Evolutionary conservation across 2,329 filamentous ascomycete species (phyloP), one percentile per base, ranked within the genome.

Genomic region (Phialemoniopsis sp.): DNA sequence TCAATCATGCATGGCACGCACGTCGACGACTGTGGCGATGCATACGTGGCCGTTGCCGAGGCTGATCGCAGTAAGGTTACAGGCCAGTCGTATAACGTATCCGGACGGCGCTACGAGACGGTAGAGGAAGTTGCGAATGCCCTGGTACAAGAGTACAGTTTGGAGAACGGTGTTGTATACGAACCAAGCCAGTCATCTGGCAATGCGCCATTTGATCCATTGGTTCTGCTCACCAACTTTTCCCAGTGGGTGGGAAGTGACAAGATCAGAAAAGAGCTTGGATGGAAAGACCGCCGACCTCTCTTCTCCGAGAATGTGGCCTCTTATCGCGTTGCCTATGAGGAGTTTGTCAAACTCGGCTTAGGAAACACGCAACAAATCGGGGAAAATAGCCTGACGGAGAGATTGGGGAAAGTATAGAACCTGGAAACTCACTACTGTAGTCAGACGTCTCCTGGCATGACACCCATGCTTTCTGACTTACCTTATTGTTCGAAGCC

Each of bases 21-120:
- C 42, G 58, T 74, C 12, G 70, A 74, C 44, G 71, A 75, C 44
- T 73, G 68, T 34, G 70, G 53, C 3, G 64, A 68, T 13, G 69
- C 68, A 0, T 76, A 74, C 41, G 52, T 73, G 4, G 57, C 66
- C 2, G 54, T 75, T 3, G 70, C 68, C 0, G 56, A 68, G n/a
- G 13, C 44, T 2, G 44, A 55, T 10, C 55, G 60, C 15, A 36
- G 29, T 1, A 51, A 47, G 1, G 55, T 73, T 1, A 50, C 47
- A 4, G 66, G 64, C 0, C 55, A 70, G 39, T 58, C 50, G 5
- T 73, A 68, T 45, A 74, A 74, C 46, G 63, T 74, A 31, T 73
- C 70, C 3, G 58, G 56, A 0, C 43, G 55, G 17, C 47, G 54
- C 5, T 73, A 72, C 46, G 70, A 73, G 51, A 73, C 67, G 0